Evolutionary conservation across 192 early-diverging fungal genomes (phyloP), one percentile per base, ranked within the genome.

Genomic region (Thamnidium elegans): DNA sequence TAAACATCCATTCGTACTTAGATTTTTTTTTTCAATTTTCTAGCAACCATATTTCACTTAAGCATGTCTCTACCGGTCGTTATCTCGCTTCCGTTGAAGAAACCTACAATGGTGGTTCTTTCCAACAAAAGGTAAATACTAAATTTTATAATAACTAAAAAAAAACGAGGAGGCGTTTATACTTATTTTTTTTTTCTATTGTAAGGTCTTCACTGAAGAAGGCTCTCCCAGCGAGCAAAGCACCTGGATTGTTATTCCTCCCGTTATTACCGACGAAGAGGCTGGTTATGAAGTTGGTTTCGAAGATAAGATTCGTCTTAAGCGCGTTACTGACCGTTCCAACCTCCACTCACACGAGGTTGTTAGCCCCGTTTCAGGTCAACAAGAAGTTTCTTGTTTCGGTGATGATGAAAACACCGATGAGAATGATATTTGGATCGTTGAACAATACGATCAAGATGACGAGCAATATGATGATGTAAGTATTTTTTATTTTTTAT

Each of bases 341-440:
- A 79, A 86, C 56, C 42, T 86, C 53, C 84, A 84, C 65, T 84
- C 82, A 42, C 84, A 84, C 73, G 79, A 74, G 59, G 66, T 70
- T 69, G 63, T 32, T n/a, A 75, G 77, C 32, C 73, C 81, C 20
- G 51, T 54, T 50, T 76, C 79, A 13, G 77, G 79, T 19, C 84
- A 86, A 73, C 83, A 86, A 65, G 84, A 86, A 73, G 75, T 79
- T 17, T 81, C 79, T 9, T 79, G 75, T n/a, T 81, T 76, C 51
- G 84, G 84, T 42, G 72, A 82, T 61, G 71, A 79, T 59, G 44
- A 62, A 17, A 39, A 55, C 26, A 81, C 70, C 21, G 84, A 86
- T 48, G 73, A 80, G 50, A 86, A 86, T 56, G 82, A 86, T 64
- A 71, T 81, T 47, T 86, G 84, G 84, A 67, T 70, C 7, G 65